Conservation (phyloP, 139 green algal genomes). For the Volvox reticuliferus region DNA sequence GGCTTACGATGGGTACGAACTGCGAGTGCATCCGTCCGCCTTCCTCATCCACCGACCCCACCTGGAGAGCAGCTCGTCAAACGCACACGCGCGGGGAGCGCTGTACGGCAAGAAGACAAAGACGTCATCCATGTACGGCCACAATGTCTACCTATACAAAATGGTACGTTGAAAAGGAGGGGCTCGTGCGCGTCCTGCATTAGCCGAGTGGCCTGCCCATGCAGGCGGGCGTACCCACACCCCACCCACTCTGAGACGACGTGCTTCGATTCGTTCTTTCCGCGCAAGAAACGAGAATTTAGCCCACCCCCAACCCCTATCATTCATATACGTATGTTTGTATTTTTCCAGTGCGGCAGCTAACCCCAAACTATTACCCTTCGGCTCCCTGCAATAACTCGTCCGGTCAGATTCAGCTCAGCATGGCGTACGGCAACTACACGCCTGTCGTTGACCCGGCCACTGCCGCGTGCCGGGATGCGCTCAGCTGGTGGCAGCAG, state of each 20-base stretch:
- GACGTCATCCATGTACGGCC: slow-evolving; percentile 44
- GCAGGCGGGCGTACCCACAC: no score
- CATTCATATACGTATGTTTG: no score
- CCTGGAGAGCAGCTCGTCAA: background rate
- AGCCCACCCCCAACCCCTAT: no score
- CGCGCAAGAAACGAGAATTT: no score
- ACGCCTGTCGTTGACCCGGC: slow-evolving; percentile 37
- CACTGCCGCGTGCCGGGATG: slow-evolving; percentile 1
- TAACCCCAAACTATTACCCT: no score
- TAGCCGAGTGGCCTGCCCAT: no score
- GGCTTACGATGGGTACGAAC: slow-evolving; percentile 45
- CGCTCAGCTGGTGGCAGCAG: slow-evolving; percentile 54
- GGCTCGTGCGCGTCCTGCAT: no score
- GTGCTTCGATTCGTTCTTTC: no score
- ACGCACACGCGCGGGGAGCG: background rate
- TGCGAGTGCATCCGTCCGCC: background rate
- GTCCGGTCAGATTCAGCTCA: background rate
- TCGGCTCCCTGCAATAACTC: no score
- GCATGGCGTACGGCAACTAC: slow-evolving; percentile 53
- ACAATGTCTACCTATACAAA: slow-evolving; percentile 35
- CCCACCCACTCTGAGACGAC: no score
- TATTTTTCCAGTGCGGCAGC: no score
- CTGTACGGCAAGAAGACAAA: slow-evolving; percentile 15
- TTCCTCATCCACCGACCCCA: slow-evolving; percentile 35
- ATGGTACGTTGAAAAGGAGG: background rate